phyloP scores from a whole-genome alignment of 768 basidiomycete species.

The Kondoa subrosea region DNA sequence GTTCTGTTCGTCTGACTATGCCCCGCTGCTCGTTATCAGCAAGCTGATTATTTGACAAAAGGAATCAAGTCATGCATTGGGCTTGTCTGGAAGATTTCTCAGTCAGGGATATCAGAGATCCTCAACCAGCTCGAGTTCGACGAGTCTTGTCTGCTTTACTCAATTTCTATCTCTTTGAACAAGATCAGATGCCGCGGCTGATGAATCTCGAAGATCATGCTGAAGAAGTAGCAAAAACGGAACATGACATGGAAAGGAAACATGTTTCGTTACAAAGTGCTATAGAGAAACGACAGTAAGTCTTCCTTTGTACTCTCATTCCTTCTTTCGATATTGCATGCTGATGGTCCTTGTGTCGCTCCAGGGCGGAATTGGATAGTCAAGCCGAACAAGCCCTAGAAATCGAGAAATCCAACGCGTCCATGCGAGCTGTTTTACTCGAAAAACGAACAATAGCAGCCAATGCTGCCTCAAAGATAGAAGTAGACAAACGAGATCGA shows the following conservation, averaged over 20 bases:
- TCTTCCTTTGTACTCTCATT: background rate
- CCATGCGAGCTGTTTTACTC: slow-evolving; percentile 9
- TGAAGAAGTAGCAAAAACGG: slow-evolving; percentile 20
- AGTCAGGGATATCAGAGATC: slow-evolving; percentile 23
- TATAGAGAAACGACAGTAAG: slow-evolving; percentile 10
- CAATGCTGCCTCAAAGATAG: background rate
- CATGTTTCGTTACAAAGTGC: slow-evolving; percentile 1
- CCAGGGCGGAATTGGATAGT: slow-evolving; percentile 9
- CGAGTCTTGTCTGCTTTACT: slow-evolving; percentile 22
- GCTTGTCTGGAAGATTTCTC: slow-evolving; percentile 25
- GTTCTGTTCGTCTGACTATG: slow-evolving; percentile 20
- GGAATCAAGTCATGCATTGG: slow-evolving; percentile 23
- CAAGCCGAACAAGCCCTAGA: slow-evolving; percentile 3
- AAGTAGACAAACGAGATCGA: slow-evolving; percentile 11
- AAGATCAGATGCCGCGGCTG: slow-evolving; percentile 20
- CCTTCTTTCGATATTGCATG: background rate
- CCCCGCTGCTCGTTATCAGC: background rate
- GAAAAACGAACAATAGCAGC: slow-evolving; percentile 12
- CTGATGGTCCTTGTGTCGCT: background rate
- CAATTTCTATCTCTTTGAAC: slow-evolving; percentile 28
- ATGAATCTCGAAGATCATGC: slow-evolving; percentile 19
- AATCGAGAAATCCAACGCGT: slow-evolving; percentile 14
- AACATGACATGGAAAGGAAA: slow-evolving; percentile 9
- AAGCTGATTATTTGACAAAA: background rate
- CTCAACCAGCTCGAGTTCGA: slow-evolving; percentile 18